phyloP scores from a whole-genome alignment of 2,329 filamentous ascomycete genomes.

The Nemania sp. region DNA sequence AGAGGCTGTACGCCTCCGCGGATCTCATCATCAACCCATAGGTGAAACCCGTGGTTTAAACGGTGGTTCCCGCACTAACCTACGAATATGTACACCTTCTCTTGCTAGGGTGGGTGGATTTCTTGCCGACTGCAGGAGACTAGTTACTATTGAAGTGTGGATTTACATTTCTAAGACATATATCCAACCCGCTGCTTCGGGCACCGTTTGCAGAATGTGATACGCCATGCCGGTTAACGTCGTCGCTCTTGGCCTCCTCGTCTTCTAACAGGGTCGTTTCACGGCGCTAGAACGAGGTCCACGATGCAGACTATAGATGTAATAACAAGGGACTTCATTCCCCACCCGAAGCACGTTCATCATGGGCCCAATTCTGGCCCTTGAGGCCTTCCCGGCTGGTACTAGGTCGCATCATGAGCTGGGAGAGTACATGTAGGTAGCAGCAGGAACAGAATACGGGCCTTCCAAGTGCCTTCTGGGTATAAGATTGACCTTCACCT shows the following conservation, averaged over 20 bases:
- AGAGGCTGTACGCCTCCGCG: background rate
- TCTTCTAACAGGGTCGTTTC: slow-evolving; percentile 1
- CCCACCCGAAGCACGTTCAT: slow-evolving; percentile 26
- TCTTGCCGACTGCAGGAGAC: slow-evolving; percentile 26
- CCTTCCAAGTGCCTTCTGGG: slow-evolving; percentile 18
- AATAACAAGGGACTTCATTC: slow-evolving; percentile 27
- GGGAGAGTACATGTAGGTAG: slow-evolving; percentile 28
- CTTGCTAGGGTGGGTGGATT: slow-evolving; percentile 17
- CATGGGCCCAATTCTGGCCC: slow-evolving; percentile 22
- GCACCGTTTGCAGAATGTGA: slow-evolving; percentile 18
- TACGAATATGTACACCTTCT: slow-evolving; percentile 4
- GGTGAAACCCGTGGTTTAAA: background rate
- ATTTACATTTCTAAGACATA: slow-evolving; percentile 25
- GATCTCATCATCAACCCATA: background rate
- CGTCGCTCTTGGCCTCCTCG: slow-evolving; percentile 6
- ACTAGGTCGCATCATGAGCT: slow-evolving; percentile 30
- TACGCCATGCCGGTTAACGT: slow-evolving; percentile 17
- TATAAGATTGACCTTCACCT: slow-evolving; percentile 36
- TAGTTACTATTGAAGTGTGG: slow-evolving; percentile 28
- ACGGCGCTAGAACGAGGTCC: slow-evolving; percentile 28
- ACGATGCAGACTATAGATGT: slow-evolving; percentile 27
- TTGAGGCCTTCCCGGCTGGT: slow-evolving; percentile 29
- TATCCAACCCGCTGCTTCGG: slow-evolving; percentile 23
- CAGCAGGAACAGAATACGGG: slow-evolving; percentile 19
- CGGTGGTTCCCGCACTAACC: slow-evolving; percentile 5